phyloP scores from a whole-genome alignment of 306 rosid genomes.

The Malus fusca region DNA sequence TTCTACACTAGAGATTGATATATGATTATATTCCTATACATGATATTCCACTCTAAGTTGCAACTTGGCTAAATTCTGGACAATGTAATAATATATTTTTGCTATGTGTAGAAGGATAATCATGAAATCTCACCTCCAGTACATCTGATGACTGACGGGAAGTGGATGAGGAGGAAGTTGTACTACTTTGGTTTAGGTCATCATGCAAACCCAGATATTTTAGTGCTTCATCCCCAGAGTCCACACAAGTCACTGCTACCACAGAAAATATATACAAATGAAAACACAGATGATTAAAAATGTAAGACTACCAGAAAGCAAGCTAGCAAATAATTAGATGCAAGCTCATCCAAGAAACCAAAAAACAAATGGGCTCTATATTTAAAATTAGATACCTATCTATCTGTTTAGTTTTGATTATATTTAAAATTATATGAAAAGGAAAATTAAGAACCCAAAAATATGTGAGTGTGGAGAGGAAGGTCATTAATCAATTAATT shows the following conservation, averaged over 20 bases:
- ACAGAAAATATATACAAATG: background rate
- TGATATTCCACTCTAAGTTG: too few relatives aligned
- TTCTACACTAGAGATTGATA: too few relatives aligned
- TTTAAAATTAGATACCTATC: too few relatives aligned
- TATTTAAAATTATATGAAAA: too few relatives aligned
- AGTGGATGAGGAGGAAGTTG: slow-evolving; percentile 26
- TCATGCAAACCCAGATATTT: slow-evolving; percentile 68
- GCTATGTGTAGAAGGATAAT: background rate
- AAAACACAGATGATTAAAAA: background rate
- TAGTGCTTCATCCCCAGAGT: slow-evolving; percentile 92
- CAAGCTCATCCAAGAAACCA: background rate
- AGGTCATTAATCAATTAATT: background rate
- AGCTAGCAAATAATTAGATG: background rate
- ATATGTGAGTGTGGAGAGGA: background rate
- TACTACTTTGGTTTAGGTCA: slow-evolving; percentile 13
- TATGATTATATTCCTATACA: too few relatives aligned
- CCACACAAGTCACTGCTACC: slow-evolving; percentile 75
- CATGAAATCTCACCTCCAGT: slow-evolving; percentile 21
- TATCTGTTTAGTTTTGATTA: too few relatives aligned
- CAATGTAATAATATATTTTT: background rate
- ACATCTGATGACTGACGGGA: slow-evolving; percentile 16
- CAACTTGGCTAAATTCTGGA: background rate
- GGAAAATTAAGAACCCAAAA: background rate
- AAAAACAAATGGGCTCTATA: too few relatives aligned
- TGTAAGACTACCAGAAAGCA: background rate